Evolutionary conservation across 352 stramenopile species (phyloP).

Genomic region (Pythium utonaiense): DNA sequence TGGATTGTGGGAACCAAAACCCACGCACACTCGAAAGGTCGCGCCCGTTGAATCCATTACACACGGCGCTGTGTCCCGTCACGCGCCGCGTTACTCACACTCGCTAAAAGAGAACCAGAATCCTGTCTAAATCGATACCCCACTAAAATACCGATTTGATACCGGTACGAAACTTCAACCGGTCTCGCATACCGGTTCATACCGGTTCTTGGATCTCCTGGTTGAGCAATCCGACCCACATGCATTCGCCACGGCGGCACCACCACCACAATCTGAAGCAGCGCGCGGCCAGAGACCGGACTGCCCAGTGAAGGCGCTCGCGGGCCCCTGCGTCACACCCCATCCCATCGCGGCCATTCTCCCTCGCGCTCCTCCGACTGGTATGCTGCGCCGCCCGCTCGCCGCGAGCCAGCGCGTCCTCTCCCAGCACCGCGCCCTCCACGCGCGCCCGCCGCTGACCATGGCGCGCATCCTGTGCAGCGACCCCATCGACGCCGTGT

Average conservation of each 20-base stretch:
- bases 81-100: not conserved
- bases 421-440: constrained; percentile 24
- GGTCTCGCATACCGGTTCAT: not conserved
- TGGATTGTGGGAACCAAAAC: too few relatives aligned
- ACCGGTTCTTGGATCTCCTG: constrained; percentile 1
- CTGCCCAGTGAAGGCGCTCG: too few relatives aligned
- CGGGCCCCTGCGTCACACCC: too few relatives aligned
- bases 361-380: not conserved
- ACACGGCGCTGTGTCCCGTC: not conserved
- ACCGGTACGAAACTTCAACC: not conserved
- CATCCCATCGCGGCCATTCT: too few relatives aligned
- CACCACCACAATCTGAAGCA: constrained; percentile 6
- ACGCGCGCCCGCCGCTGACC: constrained; percentile 36
- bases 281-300: not conserved
- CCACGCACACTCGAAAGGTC: not conserved
- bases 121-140: not conserved
- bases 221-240: not conserved
- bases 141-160: not conserved
- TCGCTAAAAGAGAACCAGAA: not conserved
- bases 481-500: constrained; percentile 83
- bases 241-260: not conserved
- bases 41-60: not conserved
- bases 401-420: constrained; percentile 37
- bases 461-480: constrained; percentile 87
- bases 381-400: constrained; percentile 53